phyloP scores from a whole-genome alignment of 2,329 filamentous ascomycete genomes.

The Pseudocercospora macadamiae region DNA sequence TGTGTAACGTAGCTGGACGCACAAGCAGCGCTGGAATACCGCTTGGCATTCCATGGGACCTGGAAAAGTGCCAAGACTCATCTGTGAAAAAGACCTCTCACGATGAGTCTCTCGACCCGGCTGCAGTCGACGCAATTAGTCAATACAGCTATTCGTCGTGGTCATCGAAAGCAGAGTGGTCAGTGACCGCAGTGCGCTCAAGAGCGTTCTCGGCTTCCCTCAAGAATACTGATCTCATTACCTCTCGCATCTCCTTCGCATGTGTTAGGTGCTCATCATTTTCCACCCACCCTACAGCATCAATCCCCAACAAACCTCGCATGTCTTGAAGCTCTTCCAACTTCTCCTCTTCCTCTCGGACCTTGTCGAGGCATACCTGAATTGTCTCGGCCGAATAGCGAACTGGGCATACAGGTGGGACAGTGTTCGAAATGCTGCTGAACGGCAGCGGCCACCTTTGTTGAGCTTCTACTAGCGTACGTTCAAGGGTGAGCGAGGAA shows the following conservation, averaged over 20 bases:
- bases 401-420: background rate
- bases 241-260: background rate
- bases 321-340: conserved; percentile 12
- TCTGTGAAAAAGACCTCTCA: no score
- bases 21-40: no score
- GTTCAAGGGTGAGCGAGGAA: conserved; percentile 2
- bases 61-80: no score
- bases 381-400: conserved; percentile 1
- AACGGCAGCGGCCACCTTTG: conserved; percentile 3
- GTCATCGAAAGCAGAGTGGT: background rate
- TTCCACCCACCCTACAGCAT: conserved; percentile 3
- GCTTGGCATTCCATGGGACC: no score
- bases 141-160: background rate
- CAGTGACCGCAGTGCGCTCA: background rate
- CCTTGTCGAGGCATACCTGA: conserved; percentile 5
- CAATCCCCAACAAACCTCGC: conserved; percentile 9
- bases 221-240: background rate
- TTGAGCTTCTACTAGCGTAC: conserved; percentile 1
- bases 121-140: no score
- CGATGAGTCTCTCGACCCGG: no score
- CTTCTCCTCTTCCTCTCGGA: conserved; percentile 7
- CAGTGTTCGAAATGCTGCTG: background rate
- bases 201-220: background rate
- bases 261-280: background rate
- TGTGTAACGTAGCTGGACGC: no score